Base-by-base conservation (phyloP, 2,329 filamentous ascomycete genomes). In the Ciborinia camelliae region DNA sequence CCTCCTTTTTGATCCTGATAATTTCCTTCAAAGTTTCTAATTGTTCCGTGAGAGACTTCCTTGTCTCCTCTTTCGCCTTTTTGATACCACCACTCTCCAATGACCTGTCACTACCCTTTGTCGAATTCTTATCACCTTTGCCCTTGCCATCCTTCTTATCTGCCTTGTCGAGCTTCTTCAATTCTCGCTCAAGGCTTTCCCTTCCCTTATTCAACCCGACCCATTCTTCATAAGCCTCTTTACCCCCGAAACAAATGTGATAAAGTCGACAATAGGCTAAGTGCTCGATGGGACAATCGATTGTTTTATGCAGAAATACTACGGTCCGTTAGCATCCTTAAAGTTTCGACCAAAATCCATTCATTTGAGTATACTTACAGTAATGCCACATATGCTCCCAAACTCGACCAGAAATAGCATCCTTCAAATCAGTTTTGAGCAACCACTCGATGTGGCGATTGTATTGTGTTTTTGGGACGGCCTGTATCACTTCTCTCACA, bases 321-420 rank as follows among this genome's bases (percentile, higher is more conserved):
- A 18, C 9, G 23, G 15, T 8, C 23, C 9, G 37, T 57, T 28
- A 45, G 35, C 28, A 6, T 48, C 23, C 12, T 18, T 30, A 5
- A 6, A 26, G 12, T 35, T 20, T 39, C 15, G 18, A 54, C 18
- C 4, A 26, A 23, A 37, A 20, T 2, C 32, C 6, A 18, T 28
- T 12, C 3, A 28, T 18, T 32, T 9, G 7, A 52, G 15, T n/a
- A 10, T 18, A 57, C 37, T 18, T 57, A 57, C 37, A 59, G 51
- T 72, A 72, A 53, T 89, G 86, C 86, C 86, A 89, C 55, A 86
- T 77, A 68, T 86, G 88, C 71, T 89, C 86, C 73, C 87, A 80
- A 6, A 87, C 81, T 35, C 86, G 77, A 4, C 86, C 86, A 23
- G 81, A 84, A 32, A 81, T 74, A n/a, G 79, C 78, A 70, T 87